phyloP scores from a whole-genome alignment of 768 basidiomycete species.

The Pisolithus orientalis region DNA sequence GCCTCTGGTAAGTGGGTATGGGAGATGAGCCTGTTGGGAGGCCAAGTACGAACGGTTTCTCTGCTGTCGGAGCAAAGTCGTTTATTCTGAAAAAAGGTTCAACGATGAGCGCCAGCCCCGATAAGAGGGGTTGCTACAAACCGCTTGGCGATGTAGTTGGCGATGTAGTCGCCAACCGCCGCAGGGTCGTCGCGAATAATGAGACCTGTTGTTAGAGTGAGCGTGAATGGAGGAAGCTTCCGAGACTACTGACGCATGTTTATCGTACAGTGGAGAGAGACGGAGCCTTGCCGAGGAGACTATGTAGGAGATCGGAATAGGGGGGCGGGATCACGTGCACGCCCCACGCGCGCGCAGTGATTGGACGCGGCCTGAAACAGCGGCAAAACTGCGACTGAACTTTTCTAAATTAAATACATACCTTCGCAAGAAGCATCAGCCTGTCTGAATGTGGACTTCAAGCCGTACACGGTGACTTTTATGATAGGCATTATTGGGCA shows the following conservation, averaged over 20 bases:
- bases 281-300: not conserved
- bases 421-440: no score
- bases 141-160: conserved; percentile 74
- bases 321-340: not conserved
- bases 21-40: conserved; percentile 87
- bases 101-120: not conserved
- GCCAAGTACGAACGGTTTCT: conserved; percentile 79
- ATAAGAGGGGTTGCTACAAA: conserved; percentile 22
- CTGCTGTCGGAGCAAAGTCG: conserved; percentile 66
- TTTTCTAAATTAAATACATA: no score
- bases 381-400: no score
- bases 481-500: not conserved
- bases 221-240: not conserved
- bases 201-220: conserved; percentile 46
- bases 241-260: not conserved
- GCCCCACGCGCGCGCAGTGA: no score
- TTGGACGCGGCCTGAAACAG: no score
- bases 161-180: conserved; percentile 75
- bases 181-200: conserved; percentile 73
- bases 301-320: not conserved
- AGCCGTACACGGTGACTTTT: no score
- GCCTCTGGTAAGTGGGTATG: conserved; percentile 79
- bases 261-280: not conserved
- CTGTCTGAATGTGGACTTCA: no score
- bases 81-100: conserved; percentile 51